Percentiles rank a stretch among this genome's conserved stretches.
Evolutionary conservation across 2,329 filamentous ascomycete genomes (phyloP).

Genomic region (Penicillium sp.): DNA sequence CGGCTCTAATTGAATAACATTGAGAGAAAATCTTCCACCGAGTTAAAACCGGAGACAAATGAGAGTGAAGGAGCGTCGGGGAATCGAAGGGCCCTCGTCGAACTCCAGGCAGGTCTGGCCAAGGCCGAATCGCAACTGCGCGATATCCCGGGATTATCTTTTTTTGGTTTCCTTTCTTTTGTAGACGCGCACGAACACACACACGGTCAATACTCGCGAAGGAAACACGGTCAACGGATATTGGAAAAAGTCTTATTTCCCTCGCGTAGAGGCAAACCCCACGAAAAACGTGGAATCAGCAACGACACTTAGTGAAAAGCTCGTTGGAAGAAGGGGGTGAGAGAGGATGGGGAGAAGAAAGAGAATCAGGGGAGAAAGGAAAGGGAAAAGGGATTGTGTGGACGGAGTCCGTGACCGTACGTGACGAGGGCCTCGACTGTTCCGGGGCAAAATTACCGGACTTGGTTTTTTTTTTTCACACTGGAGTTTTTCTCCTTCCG

Average conservation of each 20-base stretch:
- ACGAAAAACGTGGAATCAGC: conserved; percentile 24
- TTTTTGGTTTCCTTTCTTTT: too few relatives aligned
- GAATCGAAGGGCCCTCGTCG: conserved; percentile 1
- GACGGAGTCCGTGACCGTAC: conserved; percentile 8
- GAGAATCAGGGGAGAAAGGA: conserved; percentile 18
- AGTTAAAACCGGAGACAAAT: conserved; percentile 16
- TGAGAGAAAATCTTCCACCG: conserved; percentile 27
- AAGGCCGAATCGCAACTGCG: conserved; percentile 3
- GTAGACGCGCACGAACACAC: too few relatives aligned
- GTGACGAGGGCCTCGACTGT: conserved; percentile 49
- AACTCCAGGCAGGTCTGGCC: conserved; percentile 5
- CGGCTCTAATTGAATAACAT: conserved; percentile 40
- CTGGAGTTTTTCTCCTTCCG: conserved; percentile 1
- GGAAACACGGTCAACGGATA: conserved; percentile 11
- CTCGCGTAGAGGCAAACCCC: conserved; percentile 26
- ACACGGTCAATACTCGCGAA: conserved; percentile 6
- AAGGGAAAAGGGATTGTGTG: conserved; percentile 26
- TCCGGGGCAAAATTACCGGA: too few relatives aligned
- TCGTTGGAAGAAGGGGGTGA: conserved; percentile 33
- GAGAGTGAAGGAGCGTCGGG: conserved; percentile 24
- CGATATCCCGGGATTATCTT: conserved; percentile 5
- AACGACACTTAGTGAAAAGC: conserved; percentile 52
- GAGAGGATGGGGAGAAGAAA: conserved; percentile 14
- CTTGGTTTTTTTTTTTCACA: conserved; percentile 3
- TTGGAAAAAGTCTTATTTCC: conserved; percentile 12